Evolutionary conservation across 164 flowering plant species (phyloP).

Genomic region (Malania oleifera): DNA sequence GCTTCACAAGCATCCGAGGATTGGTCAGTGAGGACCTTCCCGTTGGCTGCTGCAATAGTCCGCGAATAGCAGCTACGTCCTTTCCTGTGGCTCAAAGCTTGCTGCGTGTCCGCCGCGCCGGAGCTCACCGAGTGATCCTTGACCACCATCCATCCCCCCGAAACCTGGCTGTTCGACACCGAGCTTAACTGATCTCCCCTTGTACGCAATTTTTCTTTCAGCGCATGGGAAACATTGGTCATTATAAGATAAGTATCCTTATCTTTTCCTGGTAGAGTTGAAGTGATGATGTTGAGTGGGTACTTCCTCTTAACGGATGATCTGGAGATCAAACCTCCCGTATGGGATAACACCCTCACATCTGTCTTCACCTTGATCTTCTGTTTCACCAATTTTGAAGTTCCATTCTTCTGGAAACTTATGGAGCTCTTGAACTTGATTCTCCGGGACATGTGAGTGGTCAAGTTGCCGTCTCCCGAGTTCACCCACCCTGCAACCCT

Average conservation of each 20-base stretch:
- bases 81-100: conserved; percentile 36
- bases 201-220: conserved; percentile 22
- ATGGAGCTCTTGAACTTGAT: conserved; percentile 42
- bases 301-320: conserved; percentile 18
- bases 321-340: conserved; percentile 19
- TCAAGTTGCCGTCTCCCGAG: conserved; percentile 50
- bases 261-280: conserved; percentile 28
- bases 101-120: conserved; percentile 50
- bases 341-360: conserved; percentile 18
- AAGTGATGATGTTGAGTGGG: conserved; percentile 38
- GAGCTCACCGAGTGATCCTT: conserved; percentile 56
- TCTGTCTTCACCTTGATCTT: conserved; percentile 29
- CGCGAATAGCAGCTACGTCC: conserved; percentile 37
- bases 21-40: conserved; percentile 31
- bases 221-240: conserved; percentile 38
- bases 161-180: conserved; percentile 41
- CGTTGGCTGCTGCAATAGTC: conserved; percentile 32
- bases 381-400: conserved; percentile 44
- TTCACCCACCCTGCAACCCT: conserved; percentile 57
- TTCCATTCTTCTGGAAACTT: conserved; percentile 36
- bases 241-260: conserved; percentile 24
- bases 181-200: conserved; percentile 10
- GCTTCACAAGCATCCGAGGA: conserved; percentile 21
- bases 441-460: conserved; percentile 32
- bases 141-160: conserved; percentile 69